Base-by-base conservation (phyloP, 2,329 filamentous ascomycete species). In the Xylaria sp. region DNA sequence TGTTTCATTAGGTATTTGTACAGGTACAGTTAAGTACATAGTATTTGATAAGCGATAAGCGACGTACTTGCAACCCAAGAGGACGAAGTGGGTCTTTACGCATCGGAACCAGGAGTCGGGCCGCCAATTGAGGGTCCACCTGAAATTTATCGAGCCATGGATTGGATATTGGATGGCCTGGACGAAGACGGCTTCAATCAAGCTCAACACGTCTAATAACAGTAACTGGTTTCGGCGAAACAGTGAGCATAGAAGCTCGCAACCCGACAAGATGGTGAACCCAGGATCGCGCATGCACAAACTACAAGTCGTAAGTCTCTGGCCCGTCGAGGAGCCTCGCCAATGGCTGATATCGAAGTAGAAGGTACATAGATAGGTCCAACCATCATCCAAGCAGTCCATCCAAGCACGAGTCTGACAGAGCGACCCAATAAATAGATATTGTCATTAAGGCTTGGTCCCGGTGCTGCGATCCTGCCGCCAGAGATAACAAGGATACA, bases 381-480 rank as follows among this genome's bases (percentile, higher is more conserved):
- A 36, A 13, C 27, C 47, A 55, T 38, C 29, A 10, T 39, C 33
- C 22, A 17, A 42, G 20, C 50, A 38, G 38, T 45, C 36, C 33
- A 54, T 27, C 10, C 31, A 55, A 61, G 51, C 57, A 49, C 20
- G 5, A 45, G 10, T 60, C 60, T 69, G 45, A 65, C 57, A 15
- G 27, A 51, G 39, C 29, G 27, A 58, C 10, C 22, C 67, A 25
- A 20, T 72, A 78, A 29, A 13, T 71, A 78, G 77, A 63, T 78
- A 36, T 57, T 78, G 45, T 45, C 57, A 31, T 65, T 98, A 79
- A 89, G 91, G 77, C 85, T 91, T 77, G 96, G 95, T 66, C 90
- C 92, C 33, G 96, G 95, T 63, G 94, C 96, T 49, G 90, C 92
- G 22, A 83, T 93, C 71, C 85, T 99, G 27, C 93, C 95, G 0